These are phyloP conservation scores for Bothriochloa decipiens DNA, from an alignment of 176 grass and related monocot species.

Conservation along the genomic window DNA sequence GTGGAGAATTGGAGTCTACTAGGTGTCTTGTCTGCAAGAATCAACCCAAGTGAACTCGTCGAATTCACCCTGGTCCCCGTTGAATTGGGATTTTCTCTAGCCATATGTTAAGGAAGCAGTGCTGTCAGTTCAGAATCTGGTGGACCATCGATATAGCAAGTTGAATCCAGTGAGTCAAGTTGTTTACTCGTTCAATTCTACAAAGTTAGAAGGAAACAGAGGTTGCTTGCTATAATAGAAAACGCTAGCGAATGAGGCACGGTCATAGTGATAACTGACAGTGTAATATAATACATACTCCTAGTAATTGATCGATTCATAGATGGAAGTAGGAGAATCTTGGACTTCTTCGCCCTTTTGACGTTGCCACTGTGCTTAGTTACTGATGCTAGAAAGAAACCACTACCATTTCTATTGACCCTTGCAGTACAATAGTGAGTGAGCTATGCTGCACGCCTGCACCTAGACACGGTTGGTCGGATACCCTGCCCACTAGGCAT, in stretches of 20 bases:
- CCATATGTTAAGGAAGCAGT: background rate
- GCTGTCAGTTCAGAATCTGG: background rate
- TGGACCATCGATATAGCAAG: background rate
- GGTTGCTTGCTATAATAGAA: background rate
- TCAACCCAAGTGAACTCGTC: background rate
- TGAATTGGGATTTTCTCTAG: background rate
- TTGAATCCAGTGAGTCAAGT: background rate
- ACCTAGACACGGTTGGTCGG: background rate
- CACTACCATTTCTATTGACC: background rate
- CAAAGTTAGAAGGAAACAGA: background rate
- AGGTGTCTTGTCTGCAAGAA: background rate
- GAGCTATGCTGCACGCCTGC: background rate
- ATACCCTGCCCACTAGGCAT: background rate
- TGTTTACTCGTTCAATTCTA: background rate
- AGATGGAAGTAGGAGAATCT: background rate
- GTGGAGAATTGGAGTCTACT: background rate
- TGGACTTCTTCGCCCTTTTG: background rate
- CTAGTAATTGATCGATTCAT: slow-evolving; percentile 7
- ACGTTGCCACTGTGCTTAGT: background rate
- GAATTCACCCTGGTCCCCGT: background rate
- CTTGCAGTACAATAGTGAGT: background rate
- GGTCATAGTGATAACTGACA: background rate
- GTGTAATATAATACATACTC: background rate
- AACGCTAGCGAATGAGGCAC: background rate
- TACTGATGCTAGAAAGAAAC: background rate